Evolutionary conservation across 116 monocot species (phyloP).

Genomic region (Trichopus zeylanicus): DNA sequence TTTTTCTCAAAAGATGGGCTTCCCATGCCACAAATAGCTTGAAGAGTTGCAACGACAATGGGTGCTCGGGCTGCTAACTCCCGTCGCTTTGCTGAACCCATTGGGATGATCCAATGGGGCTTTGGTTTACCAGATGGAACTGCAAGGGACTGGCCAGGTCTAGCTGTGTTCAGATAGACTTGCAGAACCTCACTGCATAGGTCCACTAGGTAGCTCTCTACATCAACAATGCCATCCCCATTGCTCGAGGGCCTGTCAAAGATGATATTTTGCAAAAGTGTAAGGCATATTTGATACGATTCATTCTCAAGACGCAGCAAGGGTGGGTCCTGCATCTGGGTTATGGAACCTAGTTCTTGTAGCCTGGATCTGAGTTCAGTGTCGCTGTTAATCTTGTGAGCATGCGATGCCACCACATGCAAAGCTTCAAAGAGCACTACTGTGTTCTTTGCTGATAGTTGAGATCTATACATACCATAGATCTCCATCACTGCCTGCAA

Average conservation of each 20-base stretch:
- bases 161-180: slow-evolving; percentile 57
- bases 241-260: slow-evolving; percentile 20
- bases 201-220: slow-evolving; percentile 40
- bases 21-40: slow-evolving; percentile 65
- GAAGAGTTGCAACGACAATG: slow-evolving; percentile 66
- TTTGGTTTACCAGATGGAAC: slow-evolving; percentile 11
- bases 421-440: slow-evolving; percentile 75
- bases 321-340: slow-evolving; percentile 97
- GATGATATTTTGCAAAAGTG: slow-evolving; percentile 64
- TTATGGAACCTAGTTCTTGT: slow-evolving; percentile 80
- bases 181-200: slow-evolving; percentile 78
- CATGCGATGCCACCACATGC: slow-evolving; percentile 76
- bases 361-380: slow-evolving; percentile 60
- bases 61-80: slow-evolving; percentile 87
- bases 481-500: slow-evolving; percentile 97
- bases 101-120: slow-evolving; percentile 55
- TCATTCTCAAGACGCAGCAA: slow-evolving; percentile 94
- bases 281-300: slow-evolving; percentile 77
- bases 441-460: slow-evolving; percentile 54
- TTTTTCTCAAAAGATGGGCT: slow-evolving; percentile 61
- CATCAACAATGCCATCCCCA: slow-evolving; percentile 18
- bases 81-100: slow-evolving; percentile 73
- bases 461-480: slow-evolving; percentile 64
- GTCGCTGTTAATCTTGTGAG: slow-evolving; percentile 83
- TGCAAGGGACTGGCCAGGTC: slow-evolving; percentile 13